phyloP scores from a whole-genome alignment of 257 asterid genomes.

The Thymus mandschuricus region DNA sequence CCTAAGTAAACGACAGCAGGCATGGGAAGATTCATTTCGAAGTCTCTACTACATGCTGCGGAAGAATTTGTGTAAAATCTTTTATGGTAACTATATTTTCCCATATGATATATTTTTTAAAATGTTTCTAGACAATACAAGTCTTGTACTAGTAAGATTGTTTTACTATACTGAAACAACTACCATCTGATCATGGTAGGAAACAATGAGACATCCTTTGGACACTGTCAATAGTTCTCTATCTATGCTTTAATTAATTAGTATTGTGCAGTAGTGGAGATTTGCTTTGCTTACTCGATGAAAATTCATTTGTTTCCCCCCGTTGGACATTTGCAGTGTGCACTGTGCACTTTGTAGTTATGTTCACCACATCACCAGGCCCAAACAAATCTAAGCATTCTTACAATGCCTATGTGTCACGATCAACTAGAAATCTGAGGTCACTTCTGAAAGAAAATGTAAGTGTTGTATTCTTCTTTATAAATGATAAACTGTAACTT shows the following conservation, averaged over 20 bases:
- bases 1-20: conserved; percentile 71
- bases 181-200: no score
- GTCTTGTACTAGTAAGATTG: no score
- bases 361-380: conserved; percentile 64
- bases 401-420: conserved; percentile 85
- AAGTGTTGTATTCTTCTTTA: conserved; percentile 40
- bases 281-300: not conserved
- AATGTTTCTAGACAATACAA: not conserved
- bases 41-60: conserved; percentile 92
- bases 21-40: conserved; percentile 92
- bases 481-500: conserved; percentile 10
- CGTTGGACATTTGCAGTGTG: conserved; percentile 62
- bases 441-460: conserved; percentile 85
- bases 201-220: no score
- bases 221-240: not conserved
- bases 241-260: no score
- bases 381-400: conserved; percentile 48
- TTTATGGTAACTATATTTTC: conserved; percentile 65
- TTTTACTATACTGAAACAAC: no score
- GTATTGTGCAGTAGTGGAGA: no score
- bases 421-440: conserved; percentile 85
- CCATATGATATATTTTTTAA: not conserved
- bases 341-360: conserved; percentile 76
- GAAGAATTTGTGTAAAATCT: conserved; percentile 68
- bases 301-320: conserved; percentile 20